These are phyloP conservation scores for Mycena indigotica DNA, from an alignment of 768 basidiomycete genomes.

Conservation along the genomic window DNA sequence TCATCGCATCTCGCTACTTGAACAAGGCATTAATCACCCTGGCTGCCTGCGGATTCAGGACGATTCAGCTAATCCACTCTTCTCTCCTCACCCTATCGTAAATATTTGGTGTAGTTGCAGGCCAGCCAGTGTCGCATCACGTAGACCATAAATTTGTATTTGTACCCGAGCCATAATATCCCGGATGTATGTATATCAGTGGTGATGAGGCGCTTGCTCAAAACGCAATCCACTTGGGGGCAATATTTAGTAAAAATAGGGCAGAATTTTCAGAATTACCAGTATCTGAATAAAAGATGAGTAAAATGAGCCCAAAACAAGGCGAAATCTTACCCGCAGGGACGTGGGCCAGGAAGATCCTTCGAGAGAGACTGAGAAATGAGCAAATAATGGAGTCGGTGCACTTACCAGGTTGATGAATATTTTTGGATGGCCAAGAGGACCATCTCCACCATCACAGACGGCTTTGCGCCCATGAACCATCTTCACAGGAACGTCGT, in stretches of 20 bases:
- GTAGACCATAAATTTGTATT: constrained; percentile 56
- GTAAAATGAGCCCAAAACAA: background rate
- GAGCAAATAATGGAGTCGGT: constrained; percentile 30
- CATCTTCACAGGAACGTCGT: constrained; percentile 80
- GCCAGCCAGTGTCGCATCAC: constrained; percentile 50
- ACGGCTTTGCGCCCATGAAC: constrained; percentile 83
- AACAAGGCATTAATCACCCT: constrained; percentile 19
- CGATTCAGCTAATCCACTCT: constrained; percentile 16
- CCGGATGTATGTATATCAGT: constrained; percentile 36
- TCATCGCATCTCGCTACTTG: constrained; percentile 20
- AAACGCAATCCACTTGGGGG: constrained; percentile 79
- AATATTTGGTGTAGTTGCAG: constrained; percentile 48
- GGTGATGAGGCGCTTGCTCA: constrained; percentile 82
- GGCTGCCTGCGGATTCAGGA: constrained; percentile 6
- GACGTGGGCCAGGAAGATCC: constrained; percentile 86
- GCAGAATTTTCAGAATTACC: background rate
- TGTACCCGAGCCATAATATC: constrained; percentile 40
- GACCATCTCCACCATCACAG: constrained; percentile 95
- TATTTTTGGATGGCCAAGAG: constrained; percentile 95
- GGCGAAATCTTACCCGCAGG: constrained; percentile 78
- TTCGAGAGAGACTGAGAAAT: constrained; percentile 31
- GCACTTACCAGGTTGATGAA: constrained; percentile 93
- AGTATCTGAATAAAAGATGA: constrained; percentile 16
- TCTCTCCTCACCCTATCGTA: constrained; percentile 35
- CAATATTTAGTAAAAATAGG: constrained; percentile 8